These are phyloP conservation scores for Malassezia obtusa DNA, from an alignment of 1,284 basidiomycete genomes.

Conservation along the genomic window DNA sequence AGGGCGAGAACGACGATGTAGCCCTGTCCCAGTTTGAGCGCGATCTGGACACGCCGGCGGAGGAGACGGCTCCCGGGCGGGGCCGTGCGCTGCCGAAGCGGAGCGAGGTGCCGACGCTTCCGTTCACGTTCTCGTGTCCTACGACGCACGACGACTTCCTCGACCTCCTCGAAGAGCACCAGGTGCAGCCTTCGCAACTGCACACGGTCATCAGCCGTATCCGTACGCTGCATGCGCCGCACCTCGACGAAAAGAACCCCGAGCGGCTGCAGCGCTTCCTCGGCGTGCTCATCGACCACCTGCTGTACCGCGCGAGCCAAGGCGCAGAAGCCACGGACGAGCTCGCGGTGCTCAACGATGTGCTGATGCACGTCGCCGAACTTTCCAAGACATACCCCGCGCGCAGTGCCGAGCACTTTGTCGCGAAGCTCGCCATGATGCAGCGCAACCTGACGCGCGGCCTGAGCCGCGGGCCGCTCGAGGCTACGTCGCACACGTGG, in stretches of 20 bases:
- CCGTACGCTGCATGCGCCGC: constrained; percentile 79
- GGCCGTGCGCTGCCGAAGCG: constrained; percentile 1
- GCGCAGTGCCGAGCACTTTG: constrained; percentile 67
- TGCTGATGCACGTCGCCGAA: constrained; percentile 72
- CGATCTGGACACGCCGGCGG: constrained; percentile 24
- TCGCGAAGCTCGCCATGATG: constrained; percentile 76
- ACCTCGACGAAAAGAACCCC: constrained; percentile 81
- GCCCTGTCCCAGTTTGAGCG: constrained; percentile 28
- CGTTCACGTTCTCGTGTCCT: constrained; percentile 86
- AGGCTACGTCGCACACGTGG: constrained; percentile 67
- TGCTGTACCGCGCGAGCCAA: constrained; percentile 55
- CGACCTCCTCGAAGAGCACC: constrained; percentile 62
- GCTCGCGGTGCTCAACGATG: constrained; percentile 58
- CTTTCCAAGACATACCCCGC: constrained; percentile 74
- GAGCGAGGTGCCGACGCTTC: constrained; percentile 51
- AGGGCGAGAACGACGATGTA: constrained; percentile 23
- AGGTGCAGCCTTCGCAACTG: constrained; percentile 54
- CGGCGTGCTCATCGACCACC: constrained; percentile 80
- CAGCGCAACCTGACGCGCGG: constrained; percentile 86
- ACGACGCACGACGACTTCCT: constrained; percentile 76
- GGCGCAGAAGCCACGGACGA: constrained; percentile 49
- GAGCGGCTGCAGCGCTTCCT: constrained; percentile 59
- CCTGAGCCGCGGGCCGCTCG: constrained; percentile 62
- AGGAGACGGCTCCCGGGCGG: constrained; percentile 13
- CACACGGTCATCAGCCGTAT: constrained; percentile 82